phyloP scores from a whole-genome alignment of 2,329 filamentous ascomycete genomes.

The Lecanicillium sp. region DNA sequence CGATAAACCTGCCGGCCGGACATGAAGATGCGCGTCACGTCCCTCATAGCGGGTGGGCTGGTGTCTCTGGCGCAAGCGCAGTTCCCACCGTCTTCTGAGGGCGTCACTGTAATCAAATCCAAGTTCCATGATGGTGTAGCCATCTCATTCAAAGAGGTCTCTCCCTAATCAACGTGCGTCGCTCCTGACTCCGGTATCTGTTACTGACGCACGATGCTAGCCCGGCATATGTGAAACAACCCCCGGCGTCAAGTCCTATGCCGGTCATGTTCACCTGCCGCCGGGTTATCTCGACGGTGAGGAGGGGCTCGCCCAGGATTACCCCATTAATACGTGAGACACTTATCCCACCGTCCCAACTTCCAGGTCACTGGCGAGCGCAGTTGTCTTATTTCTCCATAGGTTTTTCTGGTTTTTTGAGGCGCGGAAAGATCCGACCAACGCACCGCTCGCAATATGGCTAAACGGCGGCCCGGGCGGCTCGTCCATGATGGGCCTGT shows the following conservation, averaged over 20 bases:
- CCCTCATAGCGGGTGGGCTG: too few species aligned
- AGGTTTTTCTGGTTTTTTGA: constrained; percentile 26
- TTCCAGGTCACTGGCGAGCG: background rate
- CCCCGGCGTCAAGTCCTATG: constrained; percentile 26
- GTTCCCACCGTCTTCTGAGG: too few species aligned
- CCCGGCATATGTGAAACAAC: constrained; percentile 45
- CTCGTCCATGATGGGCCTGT: constrained; percentile 20
- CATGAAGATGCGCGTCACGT: too few species aligned
- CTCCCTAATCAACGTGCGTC: too few species aligned
- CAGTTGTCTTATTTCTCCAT: background rate
- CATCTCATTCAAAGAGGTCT: too few species aligned
- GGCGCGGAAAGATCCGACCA: constrained; percentile 21
- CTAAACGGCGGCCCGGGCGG: constrained; percentile 55
- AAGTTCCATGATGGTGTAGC: too few species aligned
- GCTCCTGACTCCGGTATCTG: too few species aligned
- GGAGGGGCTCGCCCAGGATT: constrained; percentile 12
- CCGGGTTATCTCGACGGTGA: constrained; percentile 13
- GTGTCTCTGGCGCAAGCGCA: too few species aligned
- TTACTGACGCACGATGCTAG: too few species aligned
- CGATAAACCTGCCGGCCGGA: too few species aligned
- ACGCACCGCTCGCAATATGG: constrained; percentile 43
- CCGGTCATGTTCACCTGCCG: constrained; percentile 48
- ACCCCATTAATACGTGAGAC: constrained; percentile 17
- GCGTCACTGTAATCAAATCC: too few species aligned
- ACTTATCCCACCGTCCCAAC: background rate